A percentile compares a stretch with the other conserved stretches of the same genome.
phyloP scores from a whole-genome alignment of 2,329 filamentous ascomycete species.

The Dactylellina sp. region DNA sequence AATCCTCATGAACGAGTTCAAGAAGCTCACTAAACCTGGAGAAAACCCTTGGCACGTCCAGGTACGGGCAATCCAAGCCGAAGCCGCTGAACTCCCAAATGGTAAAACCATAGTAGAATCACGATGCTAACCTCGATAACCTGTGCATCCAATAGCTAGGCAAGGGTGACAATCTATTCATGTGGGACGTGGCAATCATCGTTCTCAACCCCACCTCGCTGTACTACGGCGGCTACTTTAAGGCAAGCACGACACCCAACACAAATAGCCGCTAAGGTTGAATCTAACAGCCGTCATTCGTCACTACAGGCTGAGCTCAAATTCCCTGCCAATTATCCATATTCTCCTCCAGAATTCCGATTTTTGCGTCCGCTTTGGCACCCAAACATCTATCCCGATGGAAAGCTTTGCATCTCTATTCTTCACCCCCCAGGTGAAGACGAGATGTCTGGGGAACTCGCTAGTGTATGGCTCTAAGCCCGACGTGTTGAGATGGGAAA shows the following conservation, averaged over 20 bases:
- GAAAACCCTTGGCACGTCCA: conserved; percentile 85
- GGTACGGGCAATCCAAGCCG: conserved; percentile 66
- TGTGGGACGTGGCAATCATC: conserved; percentile 89
- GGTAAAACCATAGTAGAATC: conserved; percentile 44
- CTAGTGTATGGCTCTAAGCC: conserved; percentile 66
- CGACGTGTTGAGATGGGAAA: not conserved
- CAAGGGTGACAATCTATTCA: conserved; percentile 80
- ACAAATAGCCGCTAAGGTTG: conserved; percentile 2
- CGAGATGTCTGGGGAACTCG: conserved; percentile 87
- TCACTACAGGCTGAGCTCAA: conserved; percentile 78
- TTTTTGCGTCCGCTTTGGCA: conserved; percentile 86
- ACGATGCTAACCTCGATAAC: not conserved
- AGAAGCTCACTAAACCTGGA: conserved; percentile 78
- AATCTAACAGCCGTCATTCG: conserved; percentile 3
- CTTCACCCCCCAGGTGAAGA: conserved; percentile 93
- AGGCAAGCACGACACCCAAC: conserved; percentile 64
- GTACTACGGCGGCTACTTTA: conserved; percentile 94
- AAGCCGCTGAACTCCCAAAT: conserved; percentile 4
- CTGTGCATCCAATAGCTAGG: conserved; percentile 70
- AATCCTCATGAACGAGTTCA: conserved; percentile 89
- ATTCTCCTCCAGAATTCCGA: conserved; percentile 86
- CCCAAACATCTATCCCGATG: conserved; percentile 92
- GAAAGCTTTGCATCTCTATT: conserved; percentile 94
- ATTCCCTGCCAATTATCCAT: conserved; percentile 90
- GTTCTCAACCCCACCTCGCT: conserved; percentile 91